Percentiles rank a stretch among this genome's conserved stretches.
Conservation (phyloP, 331 rosid genomes). For the Saraca asoca region DNA sequence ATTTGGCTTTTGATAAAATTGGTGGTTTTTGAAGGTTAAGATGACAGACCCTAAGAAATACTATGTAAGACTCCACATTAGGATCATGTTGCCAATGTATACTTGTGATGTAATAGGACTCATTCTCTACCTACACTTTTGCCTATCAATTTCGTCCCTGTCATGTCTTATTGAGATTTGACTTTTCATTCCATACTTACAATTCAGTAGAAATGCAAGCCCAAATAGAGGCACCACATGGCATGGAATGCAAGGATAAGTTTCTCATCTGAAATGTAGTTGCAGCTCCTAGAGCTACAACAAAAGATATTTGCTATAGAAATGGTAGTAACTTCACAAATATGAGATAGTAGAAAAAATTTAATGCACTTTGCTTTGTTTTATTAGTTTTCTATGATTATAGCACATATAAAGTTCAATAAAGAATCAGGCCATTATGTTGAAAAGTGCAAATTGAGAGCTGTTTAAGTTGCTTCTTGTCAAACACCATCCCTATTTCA, state of each 20-base stretch:
- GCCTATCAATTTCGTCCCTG: neutral
- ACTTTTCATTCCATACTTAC: conserved; percentile 6
- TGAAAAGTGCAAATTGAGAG: conserved; percentile 79
- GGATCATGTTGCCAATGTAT: conserved; percentile 82
- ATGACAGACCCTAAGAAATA: conserved; percentile 93
- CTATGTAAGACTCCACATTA: conserved; percentile 93
- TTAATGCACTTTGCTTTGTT: neutral
- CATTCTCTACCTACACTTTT: conserved; percentile 21
- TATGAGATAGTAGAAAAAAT: neutral
- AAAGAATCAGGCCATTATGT: conserved; percentile 75
- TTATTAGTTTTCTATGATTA: conserved; percentile 35
- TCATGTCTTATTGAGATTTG: conserved; percentile 53
- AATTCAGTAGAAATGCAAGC: conserved; percentile 89
- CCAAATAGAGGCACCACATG: conserved; percentile 74
- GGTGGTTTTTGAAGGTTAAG: conserved; percentile 65
- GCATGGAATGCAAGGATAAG: conserved; percentile 93
- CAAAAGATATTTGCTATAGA: conserved; percentile 70
- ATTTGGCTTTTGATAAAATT: conserved; percentile 44
- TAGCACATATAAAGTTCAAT: conserved; percentile 59
- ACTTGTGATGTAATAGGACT: conserved; percentile 79
- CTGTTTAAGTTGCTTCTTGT: conserved; percentile 76
- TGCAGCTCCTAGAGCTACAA: conserved; percentile 45
- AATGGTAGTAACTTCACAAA: conserved; percentile 51
- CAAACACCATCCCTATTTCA: conserved; percentile 86
- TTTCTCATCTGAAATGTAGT: conserved; percentile 88